Percentiles rank a stretch among this genome's conserved stretches.
Conservation (phyloP, 2,329 filamentous ascomycete species). For the Niveomyces coronatus region DNA sequence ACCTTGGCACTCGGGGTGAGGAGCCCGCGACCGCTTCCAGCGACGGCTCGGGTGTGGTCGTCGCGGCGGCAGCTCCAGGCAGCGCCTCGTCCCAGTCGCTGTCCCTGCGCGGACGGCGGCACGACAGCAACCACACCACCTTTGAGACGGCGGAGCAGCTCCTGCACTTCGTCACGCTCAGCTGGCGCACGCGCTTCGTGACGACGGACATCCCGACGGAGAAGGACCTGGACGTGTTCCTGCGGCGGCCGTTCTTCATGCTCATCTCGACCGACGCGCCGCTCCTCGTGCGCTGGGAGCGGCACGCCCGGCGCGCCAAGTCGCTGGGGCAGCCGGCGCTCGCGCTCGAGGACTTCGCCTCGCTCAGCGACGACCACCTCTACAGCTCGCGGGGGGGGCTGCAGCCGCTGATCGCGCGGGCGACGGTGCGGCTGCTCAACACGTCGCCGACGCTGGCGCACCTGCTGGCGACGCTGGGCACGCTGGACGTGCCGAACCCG, state of each 20-base stretch:
- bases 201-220: conserved; percentile 74
- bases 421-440: conserved; percentile 80
- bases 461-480: conserved; percentile 61
- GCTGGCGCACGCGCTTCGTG: conserved; percentile 78
- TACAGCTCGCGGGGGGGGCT: conserved; percentile 58
- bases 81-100: conserved; percentile 7
- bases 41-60: too few relatives aligned
- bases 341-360: conserved; percentile 45
- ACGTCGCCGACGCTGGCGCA: conserved; percentile 60
- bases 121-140: conserved; percentile 20
- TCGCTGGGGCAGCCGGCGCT: conserved; percentile 17
- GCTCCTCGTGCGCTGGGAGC: conserved; percentile 70
- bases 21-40: too few relatives aligned
- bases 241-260: conserved; percentile 82
- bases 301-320: conserved; percentile 44
- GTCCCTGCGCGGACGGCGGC: conserved; percentile 7
- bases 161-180: conserved; percentile 73
- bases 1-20: too few relatives aligned
- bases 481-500: conserved; percentile 66
- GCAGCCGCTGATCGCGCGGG: conserved; percentile 67
- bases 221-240: conserved; percentile 60
- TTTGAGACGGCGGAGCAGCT: conserved; percentile 59
- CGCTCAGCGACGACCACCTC: conserved; percentile 59
- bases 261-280: conserved; percentile 88
- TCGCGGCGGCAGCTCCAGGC: conserved; percentile 13